Evolutionary conservation across 2,329 filamentous ascomycete species (phyloP), one percentile per base, ranked within the genome.

Genomic region (Fusarium oxysporum): DNA sequence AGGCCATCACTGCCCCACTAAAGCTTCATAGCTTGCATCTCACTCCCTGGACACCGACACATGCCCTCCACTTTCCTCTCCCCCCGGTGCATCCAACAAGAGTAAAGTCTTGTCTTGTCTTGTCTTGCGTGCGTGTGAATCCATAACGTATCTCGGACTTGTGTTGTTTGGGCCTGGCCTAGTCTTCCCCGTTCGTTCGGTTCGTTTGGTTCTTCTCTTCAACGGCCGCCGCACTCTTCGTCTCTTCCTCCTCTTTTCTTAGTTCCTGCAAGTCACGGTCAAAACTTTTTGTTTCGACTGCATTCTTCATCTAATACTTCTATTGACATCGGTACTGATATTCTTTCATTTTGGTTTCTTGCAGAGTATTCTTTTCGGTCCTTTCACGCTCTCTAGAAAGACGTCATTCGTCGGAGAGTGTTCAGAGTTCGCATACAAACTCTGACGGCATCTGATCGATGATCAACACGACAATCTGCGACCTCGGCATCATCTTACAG

Each of bases 231-330:
- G 55, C 62, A 54, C 56, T 59, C 72, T 58, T 68, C 45, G 44
- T 62, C 71, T 65, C 82, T 67, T 70, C 44, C 62, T 64, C 54
- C 58, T 63, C 48, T n/a, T 58, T 57, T 44, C 40, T 58, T 35
- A 53, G 43, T 68, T 68, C 56, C 43, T 63, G 41, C 64, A 62
- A 58, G 50, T 40, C 47, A 54, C 61, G 45, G 53, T 51, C 40
- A 43, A 60, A 56, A 53, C 58, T 17, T 38, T 50, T 53, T 33
- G 38, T 55, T 68, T 41, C 47, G 56, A 23, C 48, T 59, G 65
- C 35, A 53, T 62, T 50, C 38, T 53, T 35, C 44, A 35, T 64
- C 45, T 47, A 66, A 51, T 51, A 41, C 35, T 55, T 44, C 19
- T 19, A 51, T 30, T 59, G 28, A 47, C 35, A 48, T 25, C 47